phyloP scores from a whole-genome alignment of 2,329 filamentous ascomycete species.

The Penicillium oxalicum region DNA sequence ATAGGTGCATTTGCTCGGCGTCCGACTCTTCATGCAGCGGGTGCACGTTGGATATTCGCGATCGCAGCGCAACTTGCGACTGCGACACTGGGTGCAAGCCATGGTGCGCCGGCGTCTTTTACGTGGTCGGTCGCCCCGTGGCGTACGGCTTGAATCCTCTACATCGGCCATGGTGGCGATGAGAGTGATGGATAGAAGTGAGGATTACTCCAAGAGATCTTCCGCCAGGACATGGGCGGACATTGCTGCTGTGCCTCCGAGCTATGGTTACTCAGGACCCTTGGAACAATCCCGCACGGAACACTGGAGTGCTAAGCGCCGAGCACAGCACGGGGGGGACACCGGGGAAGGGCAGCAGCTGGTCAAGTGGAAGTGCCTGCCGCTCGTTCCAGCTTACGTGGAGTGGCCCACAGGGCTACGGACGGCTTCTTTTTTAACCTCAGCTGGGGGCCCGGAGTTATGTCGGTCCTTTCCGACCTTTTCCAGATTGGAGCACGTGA shows the following conservation, averaged over 20 bases:
- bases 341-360: not conserved
- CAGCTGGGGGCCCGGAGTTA: slow-evolving; percentile 3
- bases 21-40: slow-evolving; percentile 35
- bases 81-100: slow-evolving; percentile 39
- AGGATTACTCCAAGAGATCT: not conserved
- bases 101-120: slow-evolving; percentile 37
- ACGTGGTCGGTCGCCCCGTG: slow-evolving; percentile 25
- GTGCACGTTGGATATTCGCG: slow-evolving; percentile 38
- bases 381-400: slow-evolving; percentile 7
- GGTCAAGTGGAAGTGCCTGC: not conserved
- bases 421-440: no score
- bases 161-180: slow-evolving; percentile 8
- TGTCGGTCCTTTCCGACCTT: not conserved
- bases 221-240: not conserved
- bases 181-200: not conserved
- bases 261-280: not conserved
- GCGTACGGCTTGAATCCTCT: slow-evolving; percentile 3
- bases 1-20: slow-evolving; percentile 34
- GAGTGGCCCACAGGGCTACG: slow-evolving; percentile 1
- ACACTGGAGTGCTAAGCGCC: no score
- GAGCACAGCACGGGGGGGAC: no score
- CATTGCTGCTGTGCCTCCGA: slow-evolving; percentile 3
- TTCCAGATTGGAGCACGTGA: no score
- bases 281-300: no score
- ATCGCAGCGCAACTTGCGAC: slow-evolving; percentile 40